phyloP scores from a whole-genome alignment of 495 filamentous ascomycete genomes.

The Penicillium daleae region DNA sequence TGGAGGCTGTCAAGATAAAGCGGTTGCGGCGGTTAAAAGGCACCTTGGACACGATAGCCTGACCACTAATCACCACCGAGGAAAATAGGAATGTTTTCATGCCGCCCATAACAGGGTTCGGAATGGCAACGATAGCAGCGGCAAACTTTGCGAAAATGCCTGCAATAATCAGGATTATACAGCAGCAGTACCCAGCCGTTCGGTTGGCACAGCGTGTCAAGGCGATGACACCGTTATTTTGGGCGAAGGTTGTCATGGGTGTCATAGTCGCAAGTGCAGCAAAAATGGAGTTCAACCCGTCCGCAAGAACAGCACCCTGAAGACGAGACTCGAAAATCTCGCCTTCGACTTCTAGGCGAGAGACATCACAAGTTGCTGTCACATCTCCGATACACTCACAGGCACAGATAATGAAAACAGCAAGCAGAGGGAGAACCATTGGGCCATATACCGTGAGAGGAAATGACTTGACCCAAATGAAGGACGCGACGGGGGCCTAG shows the following conservation, averaged over 20 bases:
- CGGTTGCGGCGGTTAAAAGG: neutral
- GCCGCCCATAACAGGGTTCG: neutral
- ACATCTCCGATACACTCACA: neutral
- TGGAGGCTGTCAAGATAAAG: neutral
- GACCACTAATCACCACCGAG: neutral
- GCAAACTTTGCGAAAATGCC: neutral
- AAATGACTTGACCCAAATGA: neutral
- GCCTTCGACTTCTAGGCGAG: neutral
- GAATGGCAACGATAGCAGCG: neutral
- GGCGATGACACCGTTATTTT: neutral
- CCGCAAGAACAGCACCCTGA: neutral
- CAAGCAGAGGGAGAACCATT: neutral
- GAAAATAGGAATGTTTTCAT: neutral
- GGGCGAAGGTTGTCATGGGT: neutral
- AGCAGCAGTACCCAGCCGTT: neutral
- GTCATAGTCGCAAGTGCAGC: neutral
- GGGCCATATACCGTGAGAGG: neutral
- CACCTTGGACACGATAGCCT: neutral
- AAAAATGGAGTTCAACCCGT: neutral
- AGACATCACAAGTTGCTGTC: neutral
- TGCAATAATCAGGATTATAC: neutral
- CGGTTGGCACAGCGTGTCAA: neutral
- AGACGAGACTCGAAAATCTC: neutral
- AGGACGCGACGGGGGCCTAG: neutral
- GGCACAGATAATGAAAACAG: neutral